Base-by-base conservation (phyloP, 75 land plant genomes). In the Gnetum montanum region DNA sequence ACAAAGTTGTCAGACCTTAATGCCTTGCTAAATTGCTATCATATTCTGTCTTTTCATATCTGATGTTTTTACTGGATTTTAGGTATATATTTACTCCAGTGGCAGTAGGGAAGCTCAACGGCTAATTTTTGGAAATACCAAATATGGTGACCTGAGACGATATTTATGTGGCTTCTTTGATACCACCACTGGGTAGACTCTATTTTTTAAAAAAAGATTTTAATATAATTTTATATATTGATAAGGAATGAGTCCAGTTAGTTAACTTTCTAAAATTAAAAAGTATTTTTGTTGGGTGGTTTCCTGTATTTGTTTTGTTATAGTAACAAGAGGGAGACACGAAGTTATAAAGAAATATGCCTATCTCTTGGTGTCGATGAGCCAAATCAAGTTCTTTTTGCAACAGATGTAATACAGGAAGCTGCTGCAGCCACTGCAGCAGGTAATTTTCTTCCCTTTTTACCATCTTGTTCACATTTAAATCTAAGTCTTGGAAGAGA, bases 41-140 rank as follows among this genome's bases (percentile, higher is more conserved):
- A n/a, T n/a, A n/a, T n/a, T n/a, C n/a, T n/a, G n/a, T n/a, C n/a
- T n/a, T n/a, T n/a, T n/a, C n/a, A n/a, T n/a, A n/a, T n/a, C n/a
- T n/a, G n/a, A n/a, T n/a, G n/a, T n/a, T n/a, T n/a, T n/a, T n/a
- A n/a, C n/a, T n/a, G n/a, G n/a, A n/a, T n/a, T n/a, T n/a, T 70
- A 90, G 97, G 88, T 81, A 4, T 95, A 95, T 61, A 95, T 95
- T 28, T 95, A 90, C 54, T 95, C 99, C 0, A 95, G 99, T 77
- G 99, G 99, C 28, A 95, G 99, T 57, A 73, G 97, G 66, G 80
- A 86, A 63, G 99, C 97, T 2, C 99, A 95, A 36, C 72, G 86
- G 68, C 88, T 90, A 16, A 65, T 95, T 23, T 90, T 95, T 75
- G 99, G 97, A 25, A 73, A 95, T 54, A 81, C 92, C 47, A 67